phyloP scores from a whole-genome alignment of 345 rosid species.

The Geranium rotundifolium region DNA sequence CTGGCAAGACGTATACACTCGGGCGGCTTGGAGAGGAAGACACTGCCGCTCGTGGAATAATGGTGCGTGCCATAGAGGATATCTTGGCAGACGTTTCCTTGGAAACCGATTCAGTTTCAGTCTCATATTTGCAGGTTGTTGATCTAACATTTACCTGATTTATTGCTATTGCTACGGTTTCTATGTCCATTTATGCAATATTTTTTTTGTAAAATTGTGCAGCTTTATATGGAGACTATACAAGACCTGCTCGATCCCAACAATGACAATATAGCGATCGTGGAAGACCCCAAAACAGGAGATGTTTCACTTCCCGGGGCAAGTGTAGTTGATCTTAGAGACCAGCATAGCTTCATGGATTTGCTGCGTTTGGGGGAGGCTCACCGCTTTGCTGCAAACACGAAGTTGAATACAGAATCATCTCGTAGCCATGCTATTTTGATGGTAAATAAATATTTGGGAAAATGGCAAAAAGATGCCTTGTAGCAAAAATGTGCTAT shows the following conservation, averaged over 20 bases:
- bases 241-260: slow-evolving; percentile 93
- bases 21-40: slow-evolving; percentile 92
- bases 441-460: slow-evolving; percentile 44
- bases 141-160: neutral
- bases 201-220: slow-evolving; percentile 14
- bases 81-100: slow-evolving; percentile 53
- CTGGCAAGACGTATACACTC: slow-evolving; percentile 93
- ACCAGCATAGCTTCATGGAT: slow-evolving; percentile 68
- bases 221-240: slow-evolving; percentile 97
- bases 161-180: neutral
- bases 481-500: too few species aligned
- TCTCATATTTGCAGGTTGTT: slow-evolving; percentile 88
- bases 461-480: too few species aligned
- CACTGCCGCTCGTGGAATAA: slow-evolving; percentile 89
- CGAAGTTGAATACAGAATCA: slow-evolving; percentile 87
- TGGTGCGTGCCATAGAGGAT: slow-evolving; percentile 98
- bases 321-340: slow-evolving; percentile 66
- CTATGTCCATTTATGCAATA: neutral
- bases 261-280: slow-evolving; percentile 74
- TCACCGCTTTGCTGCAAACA: slow-evolving; percentile 94
- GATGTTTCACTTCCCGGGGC: slow-evolving; percentile 94
- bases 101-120: slow-evolving; percentile 69
- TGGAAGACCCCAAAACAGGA: slow-evolving; percentile 88
- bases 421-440: slow-evolving; percentile 94
- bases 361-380: slow-evolving; percentile 74